These are phyloP conservation scores for Apiospora phragmitis DNA, from an alignment of 2,329 filamentous ascomycete species.

Conservation along the genomic window DNA sequence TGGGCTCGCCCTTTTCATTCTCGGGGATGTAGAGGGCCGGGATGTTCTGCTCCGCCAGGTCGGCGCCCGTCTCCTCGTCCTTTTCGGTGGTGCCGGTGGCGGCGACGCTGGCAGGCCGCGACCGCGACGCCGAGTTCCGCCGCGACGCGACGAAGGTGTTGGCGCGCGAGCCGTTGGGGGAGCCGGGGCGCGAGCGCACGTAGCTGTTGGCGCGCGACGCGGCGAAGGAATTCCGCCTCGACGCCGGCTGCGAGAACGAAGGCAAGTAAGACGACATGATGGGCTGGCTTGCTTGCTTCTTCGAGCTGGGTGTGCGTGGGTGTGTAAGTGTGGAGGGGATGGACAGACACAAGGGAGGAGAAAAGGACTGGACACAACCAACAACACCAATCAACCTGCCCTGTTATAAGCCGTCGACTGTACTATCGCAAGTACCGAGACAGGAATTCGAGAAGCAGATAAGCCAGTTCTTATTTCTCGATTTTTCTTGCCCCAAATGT, in stretches of 20 bases:
- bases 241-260: conserved; percentile 6
- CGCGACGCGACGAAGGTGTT: conserved; percentile 1
- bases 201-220: conserved; percentile 10
- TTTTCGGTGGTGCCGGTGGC: background rate
- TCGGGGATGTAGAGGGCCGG: conserved; percentile 7
- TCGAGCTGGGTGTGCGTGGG: background rate
- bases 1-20: conserved; percentile 20
- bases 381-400: conserved; percentile 1
- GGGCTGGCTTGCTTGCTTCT: background rate
- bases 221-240: conserved; percentile 4
- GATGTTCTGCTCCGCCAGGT: background rate
- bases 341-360: background rate
- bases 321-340: background rate
- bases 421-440: conserved; percentile 5
- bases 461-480: conserved; percentile 1
- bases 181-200: background rate
- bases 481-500: background rate
- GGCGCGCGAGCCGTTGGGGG: conserved; percentile 1
- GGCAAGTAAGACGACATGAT: conserved; percentile 8
- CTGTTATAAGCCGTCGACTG: background rate
- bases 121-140: conserved; percentile 1
- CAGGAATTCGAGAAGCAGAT: background rate
- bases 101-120: background rate
- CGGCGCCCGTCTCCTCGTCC: conserved; percentile 5
- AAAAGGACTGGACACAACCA: background rate